Conservation (phyloP, 2,329 filamentous ascomycete species). For the Fusarium sterilihyphosum region DNA sequence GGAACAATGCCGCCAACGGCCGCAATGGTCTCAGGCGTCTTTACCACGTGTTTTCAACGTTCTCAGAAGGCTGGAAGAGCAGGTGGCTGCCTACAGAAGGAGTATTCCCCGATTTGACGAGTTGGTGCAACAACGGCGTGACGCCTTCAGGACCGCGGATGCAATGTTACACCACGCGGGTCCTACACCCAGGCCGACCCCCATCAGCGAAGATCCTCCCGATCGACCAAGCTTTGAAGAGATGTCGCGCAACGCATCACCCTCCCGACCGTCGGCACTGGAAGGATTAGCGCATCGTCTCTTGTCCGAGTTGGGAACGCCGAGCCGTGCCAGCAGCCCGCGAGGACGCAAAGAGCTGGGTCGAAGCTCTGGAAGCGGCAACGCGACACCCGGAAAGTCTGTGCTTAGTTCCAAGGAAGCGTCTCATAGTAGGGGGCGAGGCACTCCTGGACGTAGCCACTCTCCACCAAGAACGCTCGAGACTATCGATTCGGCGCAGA, state of each 20-base stretch:
- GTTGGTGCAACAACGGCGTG: conserved; percentile 71
- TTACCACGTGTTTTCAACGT: conserved; percentile 65
- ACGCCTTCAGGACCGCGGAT: conserved; percentile 71
- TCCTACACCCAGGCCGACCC: conserved; percentile 44
- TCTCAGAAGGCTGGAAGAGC: conserved; percentile 68
- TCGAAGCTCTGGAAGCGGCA: conserved; percentile 46
- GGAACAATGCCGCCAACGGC: conserved; percentile 62
- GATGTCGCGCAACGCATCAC: conserved; percentile 58
- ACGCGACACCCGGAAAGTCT: conserved; percentile 47
- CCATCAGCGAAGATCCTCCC: conserved; percentile 47
- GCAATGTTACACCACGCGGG: conserved; percentile 53
- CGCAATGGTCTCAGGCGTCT: conserved; percentile 61
- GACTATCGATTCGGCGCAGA: conserved; percentile 40
- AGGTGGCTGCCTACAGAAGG: conserved; percentile 69
- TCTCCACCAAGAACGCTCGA: conserved; percentile 52
- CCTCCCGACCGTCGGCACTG: conserved; percentile 63
- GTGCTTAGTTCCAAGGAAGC: conserved; percentile 56
- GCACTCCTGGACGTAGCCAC: conserved; percentile 51
- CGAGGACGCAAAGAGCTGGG: conserved; percentile 60
- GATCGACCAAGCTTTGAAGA: conserved; percentile 59
- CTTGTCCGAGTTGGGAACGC: conserved; percentile 67
- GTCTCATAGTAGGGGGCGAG: conserved; percentile 49
- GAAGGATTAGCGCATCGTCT: conserved; percentile 72
- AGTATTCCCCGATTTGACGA: conserved; percentile 78
- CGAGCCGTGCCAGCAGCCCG: conserved; percentile 61